Conservation (phyloP, 371 early-diverging fungal genomes). For the Mucor piriformis region DNA sequence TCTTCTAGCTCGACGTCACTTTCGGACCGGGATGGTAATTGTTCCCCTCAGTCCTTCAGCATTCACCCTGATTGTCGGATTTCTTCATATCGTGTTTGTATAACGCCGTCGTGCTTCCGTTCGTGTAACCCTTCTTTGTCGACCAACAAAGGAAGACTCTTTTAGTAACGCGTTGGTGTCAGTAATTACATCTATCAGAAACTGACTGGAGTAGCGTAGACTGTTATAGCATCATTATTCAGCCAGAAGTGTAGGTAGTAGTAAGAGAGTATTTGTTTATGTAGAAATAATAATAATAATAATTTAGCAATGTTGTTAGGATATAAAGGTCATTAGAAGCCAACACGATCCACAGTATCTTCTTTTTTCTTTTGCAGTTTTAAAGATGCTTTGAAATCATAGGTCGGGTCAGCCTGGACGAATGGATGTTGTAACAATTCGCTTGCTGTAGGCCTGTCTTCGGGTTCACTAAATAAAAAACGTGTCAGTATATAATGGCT, state of each 20-base stretch:
- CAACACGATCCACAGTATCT: not conserved
- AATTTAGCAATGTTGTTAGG: not conserved
- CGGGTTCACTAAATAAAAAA: conserved; percentile 50
- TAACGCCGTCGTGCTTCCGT: no score
- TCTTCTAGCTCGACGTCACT: not conserved
- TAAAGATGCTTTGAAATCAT: conserved; percentile 44
- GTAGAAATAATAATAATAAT: not conserved
- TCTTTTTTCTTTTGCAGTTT: conserved; percentile 20
- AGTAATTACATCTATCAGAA: no score
- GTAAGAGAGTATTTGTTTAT: no score
- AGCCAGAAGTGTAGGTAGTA: no score
- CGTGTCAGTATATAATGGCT: not conserved
- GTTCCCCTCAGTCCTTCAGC: not conserved
- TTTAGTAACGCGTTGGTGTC: no score
- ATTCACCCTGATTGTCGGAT: no score
- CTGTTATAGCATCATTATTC: no score
- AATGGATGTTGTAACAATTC: conserved; percentile 59
- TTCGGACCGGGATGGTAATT: not conserved
- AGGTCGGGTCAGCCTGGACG: conserved; percentile 42
- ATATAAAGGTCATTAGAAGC: no score
- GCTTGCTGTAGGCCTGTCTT: conserved; percentile 60
- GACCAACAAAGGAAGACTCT: no score
- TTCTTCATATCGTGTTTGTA: no score
- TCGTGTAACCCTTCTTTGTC: no score
- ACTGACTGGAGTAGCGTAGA: no score